A percentile compares a stretch with the other conserved stretches of the same genome.
phyloP scores from a whole-genome alignment of 108 stramenopile species.

The Conticribra weissflogii region DNA sequence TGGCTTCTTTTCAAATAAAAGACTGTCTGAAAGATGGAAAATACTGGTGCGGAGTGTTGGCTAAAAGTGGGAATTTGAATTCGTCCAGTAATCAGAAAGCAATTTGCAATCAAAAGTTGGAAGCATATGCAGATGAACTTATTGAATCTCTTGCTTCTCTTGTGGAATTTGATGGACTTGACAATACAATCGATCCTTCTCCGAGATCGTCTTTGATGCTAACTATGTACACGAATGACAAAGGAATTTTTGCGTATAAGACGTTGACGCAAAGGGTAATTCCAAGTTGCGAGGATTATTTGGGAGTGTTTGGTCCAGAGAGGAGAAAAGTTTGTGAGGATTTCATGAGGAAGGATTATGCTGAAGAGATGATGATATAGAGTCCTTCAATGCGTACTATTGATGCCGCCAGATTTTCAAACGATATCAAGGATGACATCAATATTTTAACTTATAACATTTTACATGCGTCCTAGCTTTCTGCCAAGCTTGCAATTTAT shows the following conservation, averaged over 20 bases:
- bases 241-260: constrained; percentile 66
- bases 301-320: constrained; percentile 43
- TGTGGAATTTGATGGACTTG: constrained; percentile 89
- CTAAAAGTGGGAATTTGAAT: constrained; percentile 9
- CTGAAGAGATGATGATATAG: constrained; percentile 32
- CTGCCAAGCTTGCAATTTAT: no score
- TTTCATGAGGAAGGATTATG: constrained; percentile 47
- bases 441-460: no score
- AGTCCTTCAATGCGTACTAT: not conserved
- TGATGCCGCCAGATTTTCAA: not conserved
- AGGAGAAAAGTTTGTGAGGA: constrained; percentile 11
- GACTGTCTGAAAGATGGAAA: constrained; percentile 66
- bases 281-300: constrained; percentile 44
- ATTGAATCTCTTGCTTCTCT: constrained; percentile 70
- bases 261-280: constrained; percentile 68
- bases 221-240: constrained; percentile 58
- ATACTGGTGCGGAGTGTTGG: constrained; percentile 49
- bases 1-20: constrained; percentile 60
- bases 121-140: constrained; percentile 28
- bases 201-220: constrained; percentile 79
- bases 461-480: no score
- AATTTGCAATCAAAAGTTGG: constrained; percentile 17
- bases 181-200: constrained; percentile 75
- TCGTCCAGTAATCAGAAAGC: not conserved
- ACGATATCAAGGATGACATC: no score